These are phyloP conservation scores for Claviceps pusilla DNA, from an alignment of 2,329 filamentous ascomycete species.

Conservation along the genomic window DNA sequence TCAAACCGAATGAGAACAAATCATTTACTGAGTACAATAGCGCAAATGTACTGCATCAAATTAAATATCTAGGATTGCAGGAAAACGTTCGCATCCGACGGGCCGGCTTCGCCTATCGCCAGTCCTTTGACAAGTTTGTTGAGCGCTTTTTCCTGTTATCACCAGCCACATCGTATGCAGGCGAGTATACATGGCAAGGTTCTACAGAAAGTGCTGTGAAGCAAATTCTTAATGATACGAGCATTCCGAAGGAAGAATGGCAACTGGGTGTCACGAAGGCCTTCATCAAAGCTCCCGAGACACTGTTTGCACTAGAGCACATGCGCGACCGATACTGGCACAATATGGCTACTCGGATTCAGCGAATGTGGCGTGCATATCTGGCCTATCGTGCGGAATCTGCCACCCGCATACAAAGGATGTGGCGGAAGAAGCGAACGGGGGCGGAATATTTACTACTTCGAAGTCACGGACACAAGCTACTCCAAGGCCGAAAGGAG, in stretches of 20 bases:
- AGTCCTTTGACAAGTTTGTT: conserved; percentile 95
- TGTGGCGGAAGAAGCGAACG: conserved; percentile 87
- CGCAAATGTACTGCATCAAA: conserved; percentile 87
- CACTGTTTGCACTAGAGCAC: conserved; percentile 86
- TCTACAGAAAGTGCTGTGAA: conserved; percentile 74
- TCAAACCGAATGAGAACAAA: conserved; percentile 99
- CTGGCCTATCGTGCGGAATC: conserved; percentile 84
- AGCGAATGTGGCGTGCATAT: conserved; percentile 94
- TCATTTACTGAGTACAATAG: conserved; percentile 84
- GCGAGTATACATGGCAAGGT: conserved; percentile 92
- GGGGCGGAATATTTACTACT: conserved; percentile 80
- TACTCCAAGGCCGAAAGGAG: conserved; percentile 78
- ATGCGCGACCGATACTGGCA: conserved; percentile 99
- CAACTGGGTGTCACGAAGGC: conserved; percentile 95
- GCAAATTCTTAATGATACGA: conserved; percentile 91
- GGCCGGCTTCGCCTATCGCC: conserved; percentile 91
- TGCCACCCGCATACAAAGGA: conserved; percentile 82
- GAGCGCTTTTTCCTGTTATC: conserved; percentile 94
- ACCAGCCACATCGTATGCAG: conserved; percentile 86
- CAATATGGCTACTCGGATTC: conserved; percentile 97
- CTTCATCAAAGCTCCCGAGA: conserved; percentile 97
- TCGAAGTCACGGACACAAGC: conserved; percentile 70
- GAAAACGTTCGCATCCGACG: conserved; percentile 96
- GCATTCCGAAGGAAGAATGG: conserved; percentile 87
- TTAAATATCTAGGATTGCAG: conserved; percentile 97